Evolutionary conservation across 768 basidiomycete genomes (phyloP).

Genomic region (Podaxis sp.): DNA sequence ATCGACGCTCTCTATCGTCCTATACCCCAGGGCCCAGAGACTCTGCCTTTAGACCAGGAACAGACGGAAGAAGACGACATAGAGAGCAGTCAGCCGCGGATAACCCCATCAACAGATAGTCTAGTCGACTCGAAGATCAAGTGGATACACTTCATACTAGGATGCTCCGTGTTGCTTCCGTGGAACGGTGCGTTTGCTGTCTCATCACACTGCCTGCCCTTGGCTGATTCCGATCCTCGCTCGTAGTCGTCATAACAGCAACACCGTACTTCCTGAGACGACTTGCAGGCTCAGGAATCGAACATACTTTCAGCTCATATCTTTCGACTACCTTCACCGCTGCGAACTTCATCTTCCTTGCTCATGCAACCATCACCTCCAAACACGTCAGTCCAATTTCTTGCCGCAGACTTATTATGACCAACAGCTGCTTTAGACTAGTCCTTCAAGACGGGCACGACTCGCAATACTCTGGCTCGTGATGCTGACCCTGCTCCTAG

Average conservation of each 20-base stretch:
- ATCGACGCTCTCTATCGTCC: slow-evolving; percentile 23
- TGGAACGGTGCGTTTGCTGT: slow-evolving; percentile 75
- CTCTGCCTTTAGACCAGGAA: slow-evolving; percentile 12
- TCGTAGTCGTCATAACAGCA: slow-evolving; percentile 83
- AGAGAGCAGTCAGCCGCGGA: slow-evolving; percentile 2
- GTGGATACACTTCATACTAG: slow-evolving; percentile 72
- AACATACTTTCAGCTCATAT: slow-evolving; percentile 63
- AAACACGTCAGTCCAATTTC: slow-evolving; percentile 52
- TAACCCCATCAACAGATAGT: slow-evolving; percentile 23
- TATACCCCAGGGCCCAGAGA: slow-evolving; percentile 17
- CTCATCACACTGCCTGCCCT: background rate
- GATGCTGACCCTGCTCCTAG: slow-evolving; percentile 55
- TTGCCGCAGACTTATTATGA: background rate
- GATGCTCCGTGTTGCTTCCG: slow-evolving; percentile 76
- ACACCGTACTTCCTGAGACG: slow-evolving; percentile 78
- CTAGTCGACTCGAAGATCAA: slow-evolving; percentile 43
- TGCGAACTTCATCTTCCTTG: slow-evolving; percentile 67
- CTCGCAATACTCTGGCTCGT: slow-evolving; percentile 48
- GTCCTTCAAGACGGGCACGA: slow-evolving; percentile 58
- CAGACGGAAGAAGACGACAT: slow-evolving; percentile 14
- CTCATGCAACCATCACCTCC: slow-evolving; percentile 68
- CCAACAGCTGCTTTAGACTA: slow-evolving; percentile 39
- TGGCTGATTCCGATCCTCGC: background rate
- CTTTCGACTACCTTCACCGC: slow-evolving; percentile 62
- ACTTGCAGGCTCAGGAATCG: slow-evolving; percentile 55